Conservation (phyloP, 2,329 filamentous ascomycete species). For the Penicillium polonicum region DNA sequence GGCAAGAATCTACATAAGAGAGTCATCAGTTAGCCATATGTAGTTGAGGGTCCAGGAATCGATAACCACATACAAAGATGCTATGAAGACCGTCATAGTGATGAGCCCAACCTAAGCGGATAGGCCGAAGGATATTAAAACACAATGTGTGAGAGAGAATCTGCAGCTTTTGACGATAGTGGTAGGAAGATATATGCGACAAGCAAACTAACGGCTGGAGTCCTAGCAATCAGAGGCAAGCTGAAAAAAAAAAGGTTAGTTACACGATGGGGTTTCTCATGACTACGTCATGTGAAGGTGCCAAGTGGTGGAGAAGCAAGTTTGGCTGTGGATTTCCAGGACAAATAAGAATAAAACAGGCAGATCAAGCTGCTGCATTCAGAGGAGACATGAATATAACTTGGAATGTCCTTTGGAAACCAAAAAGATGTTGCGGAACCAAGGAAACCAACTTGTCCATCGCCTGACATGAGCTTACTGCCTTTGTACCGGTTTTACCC, state of each 20-base stretch:
- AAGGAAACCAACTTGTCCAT: neutral
- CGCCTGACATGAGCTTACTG: neutral
- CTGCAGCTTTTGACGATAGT: neutral
- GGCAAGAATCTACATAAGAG: conserved; percentile 71
- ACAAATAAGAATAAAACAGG: neutral
- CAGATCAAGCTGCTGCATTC: neutral
- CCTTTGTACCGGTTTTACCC: neutral
- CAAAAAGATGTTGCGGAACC: neutral
- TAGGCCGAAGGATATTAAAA: conserved; percentile 9
- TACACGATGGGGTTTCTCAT: conserved; percentile 27
- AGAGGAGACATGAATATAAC: neutral
- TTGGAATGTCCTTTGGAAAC: neutral
- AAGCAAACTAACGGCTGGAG: neutral
- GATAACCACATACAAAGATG: conserved; percentile 53
- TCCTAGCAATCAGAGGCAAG: conserved; percentile 1
- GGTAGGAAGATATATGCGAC: neutral
- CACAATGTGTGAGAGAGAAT: neutral
- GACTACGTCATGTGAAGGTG: conserved; percentile 37
- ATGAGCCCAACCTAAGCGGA: conserved; percentile 10
- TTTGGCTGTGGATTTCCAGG: neutral
- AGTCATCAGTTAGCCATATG: conserved; percentile 7
- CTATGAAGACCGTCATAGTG: conserved; percentile 60
- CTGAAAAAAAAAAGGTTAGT: conserved; percentile 15
- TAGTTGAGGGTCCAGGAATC: neutral
- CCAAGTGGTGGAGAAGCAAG: conserved; percentile 5